Evolutionary conservation across 179 eudicot genomes (phyloP).

Genomic region (Spinacia oleracea): DNA sequence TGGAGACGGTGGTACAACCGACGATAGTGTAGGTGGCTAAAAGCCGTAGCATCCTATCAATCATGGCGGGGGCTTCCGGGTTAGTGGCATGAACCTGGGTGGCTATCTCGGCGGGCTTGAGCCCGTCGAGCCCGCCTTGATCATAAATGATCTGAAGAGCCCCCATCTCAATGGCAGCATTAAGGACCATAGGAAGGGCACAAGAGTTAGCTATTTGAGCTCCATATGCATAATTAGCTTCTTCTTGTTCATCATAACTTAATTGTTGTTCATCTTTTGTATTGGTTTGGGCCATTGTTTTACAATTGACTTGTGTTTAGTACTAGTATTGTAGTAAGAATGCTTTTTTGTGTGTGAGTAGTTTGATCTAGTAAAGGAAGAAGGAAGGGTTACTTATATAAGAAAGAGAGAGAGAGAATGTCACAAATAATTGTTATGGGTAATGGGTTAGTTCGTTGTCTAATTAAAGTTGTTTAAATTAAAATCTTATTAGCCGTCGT

Average conservation of each 20-base stretch:
- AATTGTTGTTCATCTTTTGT: neutral
- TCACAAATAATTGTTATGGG: too few species aligned
- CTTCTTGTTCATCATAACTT: neutral
- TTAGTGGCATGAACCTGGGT: neutral
- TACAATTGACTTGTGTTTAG: neutral
- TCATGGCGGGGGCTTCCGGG: conserved; percentile 15
- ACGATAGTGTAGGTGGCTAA: conserved; percentile 5
- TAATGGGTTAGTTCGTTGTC: neutral
- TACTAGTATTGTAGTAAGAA: neutral
- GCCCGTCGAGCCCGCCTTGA: neutral
- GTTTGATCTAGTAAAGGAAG: neutral
- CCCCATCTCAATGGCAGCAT: conserved; percentile 8
- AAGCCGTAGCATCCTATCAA: conserved; percentile 10
- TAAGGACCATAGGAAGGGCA: conserved; percentile 19
- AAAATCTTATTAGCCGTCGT: too few species aligned
- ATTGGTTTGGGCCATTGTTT: conserved; percentile 3
- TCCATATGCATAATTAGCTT: conserved; percentile 1
- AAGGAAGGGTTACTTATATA: neutral
- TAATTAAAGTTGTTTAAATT: neutral
- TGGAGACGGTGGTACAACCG: neutral
- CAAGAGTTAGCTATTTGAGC: conserved; percentile 6
- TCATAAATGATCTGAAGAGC: neutral
- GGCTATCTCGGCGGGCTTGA: neutral
- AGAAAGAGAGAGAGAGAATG: neutral
- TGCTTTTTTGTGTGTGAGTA: neutral